phyloP scores from a whole-genome alignment of 1,284 basidiomycete genomes.

The Ustilago cynodontis region DNA sequence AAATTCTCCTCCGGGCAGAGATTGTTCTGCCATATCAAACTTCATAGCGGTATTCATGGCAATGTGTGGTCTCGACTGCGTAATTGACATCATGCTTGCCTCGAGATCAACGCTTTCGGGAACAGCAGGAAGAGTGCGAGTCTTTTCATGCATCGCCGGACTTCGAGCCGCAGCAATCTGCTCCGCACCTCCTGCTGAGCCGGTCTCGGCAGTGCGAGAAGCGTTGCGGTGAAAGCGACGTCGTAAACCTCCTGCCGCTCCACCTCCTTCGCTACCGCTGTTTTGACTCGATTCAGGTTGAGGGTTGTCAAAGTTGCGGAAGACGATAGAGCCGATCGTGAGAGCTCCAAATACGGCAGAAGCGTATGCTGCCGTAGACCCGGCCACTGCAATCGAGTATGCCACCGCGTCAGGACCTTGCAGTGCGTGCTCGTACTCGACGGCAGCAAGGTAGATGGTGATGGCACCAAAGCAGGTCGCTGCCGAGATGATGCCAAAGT shows the following conservation, averaged over 20 bases:
- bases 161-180: neutral
- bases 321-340: slow-evolving; percentile 51
- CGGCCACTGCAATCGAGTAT: slow-evolving; percentile 11
- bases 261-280: slow-evolving; percentile 18
- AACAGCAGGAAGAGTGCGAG: slow-evolving; percentile 57
- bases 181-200: slow-evolving; percentile 7
- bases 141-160: slow-evolving; percentile 17
- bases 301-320: slow-evolving; percentile 52
- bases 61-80: slow-evolving; percentile 13
- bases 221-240: slow-evolving; percentile 17
- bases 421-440: slow-evolving; percentile 42
- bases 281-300: slow-evolving; percentile 30
- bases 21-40: slow-evolving; percentile 33
- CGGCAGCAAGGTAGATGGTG: slow-evolving; percentile 41
- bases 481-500: slow-evolving; percentile 55
- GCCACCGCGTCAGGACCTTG: slow-evolving; percentile 19
- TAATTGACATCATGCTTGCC: slow-evolving; percentile 28
- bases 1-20: slow-evolving; percentile 23
- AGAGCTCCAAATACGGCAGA: slow-evolving; percentile 51
- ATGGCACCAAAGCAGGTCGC: slow-evolving; percentile 45
- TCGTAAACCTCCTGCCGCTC: slow-evolving; percentile 6
- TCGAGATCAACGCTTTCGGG: slow-evolving; percentile 58
- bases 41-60: slow-evolving; percentile 29
- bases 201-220: slow-evolving; percentile 16
- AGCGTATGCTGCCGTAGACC: slow-evolving; percentile 29